Conservation (phyloP, 202 grass and related monocot species). For the Schoenoplectus tabernaemontani region DNA sequence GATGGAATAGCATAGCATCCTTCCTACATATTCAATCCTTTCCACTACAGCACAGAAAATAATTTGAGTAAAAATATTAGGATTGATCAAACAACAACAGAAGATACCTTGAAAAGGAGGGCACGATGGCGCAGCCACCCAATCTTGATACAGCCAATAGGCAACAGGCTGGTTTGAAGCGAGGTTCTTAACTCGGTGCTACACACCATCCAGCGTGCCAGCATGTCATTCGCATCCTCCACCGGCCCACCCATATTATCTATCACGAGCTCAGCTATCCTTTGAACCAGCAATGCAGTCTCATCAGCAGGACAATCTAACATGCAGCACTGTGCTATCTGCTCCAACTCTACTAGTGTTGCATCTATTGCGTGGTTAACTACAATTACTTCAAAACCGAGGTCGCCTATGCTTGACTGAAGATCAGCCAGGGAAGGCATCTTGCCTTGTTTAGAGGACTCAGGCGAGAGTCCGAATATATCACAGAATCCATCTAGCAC, state of each 20-base stretch:
- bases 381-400: conserved; percentile 97
- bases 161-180: conserved; percentile 81
- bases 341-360: conserved; percentile 77
- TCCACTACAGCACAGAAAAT: background rate
- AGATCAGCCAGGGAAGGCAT: conserved; percentile 87
- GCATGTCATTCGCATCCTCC: conserved; percentile 80
- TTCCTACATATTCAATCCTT: background rate
- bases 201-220: conserved; percentile 69
- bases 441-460: conserved; percentile 56
- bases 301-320: conserved; percentile 71
- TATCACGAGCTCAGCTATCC: conserved; percentile 88
- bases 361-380: conserved; percentile 78
- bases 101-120: conserved; percentile 90
- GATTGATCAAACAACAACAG: background rate
- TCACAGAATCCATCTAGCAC: conserved; percentile 97
- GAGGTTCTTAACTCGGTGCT: conserved; percentile 81
- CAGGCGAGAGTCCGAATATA: conserved; percentile 59
- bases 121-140: conserved; percentile 81
- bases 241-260: conserved; percentile 92
- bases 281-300: conserved; percentile 61
- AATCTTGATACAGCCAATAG: conserved; percentile 90
- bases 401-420: conserved; percentile 81
- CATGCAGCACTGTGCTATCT: conserved; percentile 84
- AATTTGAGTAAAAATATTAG: background rate
- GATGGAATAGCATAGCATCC: background rate